phyloP scores from a whole-genome alignment of 1,139 yeast species.

The Saccharomyces hybrid region DNA sequence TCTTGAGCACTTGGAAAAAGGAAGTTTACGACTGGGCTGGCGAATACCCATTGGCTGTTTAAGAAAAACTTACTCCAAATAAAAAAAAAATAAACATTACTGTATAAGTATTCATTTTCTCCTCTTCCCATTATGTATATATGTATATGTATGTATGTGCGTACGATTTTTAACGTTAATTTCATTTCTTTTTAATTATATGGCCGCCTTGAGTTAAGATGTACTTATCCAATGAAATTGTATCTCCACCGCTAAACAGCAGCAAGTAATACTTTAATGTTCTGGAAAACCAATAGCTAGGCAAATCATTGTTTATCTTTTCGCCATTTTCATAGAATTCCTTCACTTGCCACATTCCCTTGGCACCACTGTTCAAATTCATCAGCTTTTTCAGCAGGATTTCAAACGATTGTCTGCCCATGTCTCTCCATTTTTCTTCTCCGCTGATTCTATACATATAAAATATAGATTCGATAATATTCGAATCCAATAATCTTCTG shows the following conservation, averaged over 20 bases:
- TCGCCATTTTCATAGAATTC: slow-evolving; percentile 28
- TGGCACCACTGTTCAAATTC: slow-evolving; percentile 42
- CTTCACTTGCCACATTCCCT: slow-evolving; percentile 33
- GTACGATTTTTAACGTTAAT: background rate
- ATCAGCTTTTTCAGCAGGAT: slow-evolving; percentile 55
- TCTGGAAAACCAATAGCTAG: slow-evolving; percentile 68
- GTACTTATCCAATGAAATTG: slow-evolving; percentile 57
- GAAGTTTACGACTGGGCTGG: slow-evolving; percentile 92
- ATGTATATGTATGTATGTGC: slow-evolving; percentile 1
- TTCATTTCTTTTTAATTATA: slow-evolving; percentile 9
- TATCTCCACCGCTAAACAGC: slow-evolving; percentile 53
- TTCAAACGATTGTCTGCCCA: slow-evolving; percentile 46
- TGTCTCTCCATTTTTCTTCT: slow-evolving; percentile 57
- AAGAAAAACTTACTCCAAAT: slow-evolving; percentile 6
- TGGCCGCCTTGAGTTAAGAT: slow-evolving; percentile 79
- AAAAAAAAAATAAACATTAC: background rate
- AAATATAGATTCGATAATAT: slow-evolving; percentile 67
- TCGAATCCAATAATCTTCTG: slow-evolving; percentile 60
- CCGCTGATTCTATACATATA: slow-evolving; percentile 71
- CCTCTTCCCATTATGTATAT: background rate
- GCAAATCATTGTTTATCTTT: slow-evolving; percentile 39
- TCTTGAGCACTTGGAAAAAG: slow-evolving; percentile 55
- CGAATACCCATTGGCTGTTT: slow-evolving; percentile 82
- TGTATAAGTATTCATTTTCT: background rate
- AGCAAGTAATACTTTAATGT: slow-evolving; percentile 69